Evolutionary conservation across 164 flowering plant genomes (phyloP), one percentile per base, ranked within the genome.

Genomic region (Berberis thunbergii): DNA sequence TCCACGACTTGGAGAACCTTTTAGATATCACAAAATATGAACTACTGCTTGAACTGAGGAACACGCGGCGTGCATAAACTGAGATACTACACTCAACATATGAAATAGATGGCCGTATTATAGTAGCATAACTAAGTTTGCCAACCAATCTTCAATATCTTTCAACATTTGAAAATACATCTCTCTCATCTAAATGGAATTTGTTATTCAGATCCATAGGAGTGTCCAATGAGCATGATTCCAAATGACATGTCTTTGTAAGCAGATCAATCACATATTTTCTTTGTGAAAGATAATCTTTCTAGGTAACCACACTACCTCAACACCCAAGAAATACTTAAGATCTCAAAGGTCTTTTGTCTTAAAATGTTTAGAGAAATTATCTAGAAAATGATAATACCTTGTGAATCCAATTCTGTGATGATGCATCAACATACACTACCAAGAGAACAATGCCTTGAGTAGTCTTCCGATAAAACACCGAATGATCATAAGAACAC

Each of bases 241-340:
- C 49, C 49, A 46, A 46, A 46, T 46, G 4, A 4, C 49, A 4
- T 46, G 8, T 46, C 49, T 46, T 8, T 4, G 8, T 46, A 8
- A 46, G 49, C 49, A 46, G 1, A 8, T 46, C 49, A 4, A 46
- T 4, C 49, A 46, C 49, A 9, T 50, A 50, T n/a, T 50, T 50
- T 8, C 10, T 50, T 50, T 50, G 54, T 4, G 10, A 50, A 4
- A 50, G 54, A n/a, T 50, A 4, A 50, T 2, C 2, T 7, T 6
- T 40, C 2, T 40, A 41, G 60, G 41, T 39, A 8, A 2, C 2
- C 60, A 1, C 2, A 44, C 6, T 39, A 57, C 60, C 43, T 57
- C 60, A 57, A 57, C 11, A 4, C 60, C 60, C 7, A 57, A 42
- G 43, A 57, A 57, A 57, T 57, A 57, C 4, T 57, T 7, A 9